Percentiles rank a stretch among this genome's conserved stretches.
Conservation (phyloP, 495 filamentous ascomycete species). For the Stereocaulon alpinum region DNA sequence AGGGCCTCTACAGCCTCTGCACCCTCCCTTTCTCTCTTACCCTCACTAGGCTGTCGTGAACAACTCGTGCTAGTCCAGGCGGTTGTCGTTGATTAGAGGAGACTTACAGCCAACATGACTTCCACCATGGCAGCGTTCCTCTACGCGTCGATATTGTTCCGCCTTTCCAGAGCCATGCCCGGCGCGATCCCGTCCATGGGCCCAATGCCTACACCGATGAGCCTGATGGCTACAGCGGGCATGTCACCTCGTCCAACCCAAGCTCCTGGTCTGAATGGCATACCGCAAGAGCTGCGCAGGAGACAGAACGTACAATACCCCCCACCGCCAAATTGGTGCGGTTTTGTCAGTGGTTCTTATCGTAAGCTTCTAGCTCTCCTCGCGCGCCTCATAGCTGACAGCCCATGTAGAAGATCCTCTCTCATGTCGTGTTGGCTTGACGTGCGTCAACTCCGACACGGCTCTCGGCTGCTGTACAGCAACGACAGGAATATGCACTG, state of each 20-base stretch:
- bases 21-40: not conserved
- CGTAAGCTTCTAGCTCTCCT: constrained; percentile 9
- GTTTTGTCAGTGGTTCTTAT: constrained; percentile 19
- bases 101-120: not conserved
- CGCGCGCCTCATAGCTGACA: not conserved
- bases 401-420: constrained; percentile 14
- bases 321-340: constrained; percentile 24
- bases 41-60: not conserved
- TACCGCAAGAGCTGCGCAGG: constrained; percentile 17
- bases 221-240: constrained; percentile 16
- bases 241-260: constrained; percentile 20
- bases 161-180: constrained; percentile 7
- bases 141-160: constrained; percentile 7
- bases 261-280: constrained; percentile 17
- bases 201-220: constrained; percentile 15
- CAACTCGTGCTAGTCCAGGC: not conserved
- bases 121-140: not conserved
- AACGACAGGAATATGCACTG: constrained; percentile 15
- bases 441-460: constrained; percentile 19
- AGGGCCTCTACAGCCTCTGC: not conserved
- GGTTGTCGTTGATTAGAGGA: not conserved
- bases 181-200: constrained; percentile 19
- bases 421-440: constrained; percentile 14
- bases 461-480: constrained; percentile 22
- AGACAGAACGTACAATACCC: constrained; percentile 17